Conservation (phyloP, 208 protist genomes). For the Zelonia costaricensis region DNA sequence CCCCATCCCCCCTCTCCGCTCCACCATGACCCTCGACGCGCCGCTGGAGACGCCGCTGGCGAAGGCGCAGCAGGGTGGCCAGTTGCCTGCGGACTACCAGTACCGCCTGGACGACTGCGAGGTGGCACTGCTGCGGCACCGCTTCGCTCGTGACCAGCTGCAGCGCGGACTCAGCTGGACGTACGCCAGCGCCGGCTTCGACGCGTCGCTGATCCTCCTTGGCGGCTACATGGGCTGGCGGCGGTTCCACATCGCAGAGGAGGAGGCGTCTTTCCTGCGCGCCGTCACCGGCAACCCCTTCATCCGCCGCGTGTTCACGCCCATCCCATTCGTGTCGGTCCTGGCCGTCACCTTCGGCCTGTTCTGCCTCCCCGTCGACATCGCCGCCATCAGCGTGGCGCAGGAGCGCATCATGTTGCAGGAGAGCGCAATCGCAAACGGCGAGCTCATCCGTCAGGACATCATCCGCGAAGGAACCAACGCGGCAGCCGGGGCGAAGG, state of each 20-base stretch:
- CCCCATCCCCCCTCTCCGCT: neutral
- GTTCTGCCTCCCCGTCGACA: conserved; percentile 32
- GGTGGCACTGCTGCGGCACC: conserved; percentile 19
- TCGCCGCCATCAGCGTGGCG: conserved; percentile 20
- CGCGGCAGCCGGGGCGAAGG: neutral
- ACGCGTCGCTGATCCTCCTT: conserved; percentile 4
- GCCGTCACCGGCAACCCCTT: conserved; percentile 32
- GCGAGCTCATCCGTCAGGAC: conserved; percentile 11
- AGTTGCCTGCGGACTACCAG: conserved; percentile 26
- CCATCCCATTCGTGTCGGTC: conserved; percentile 34
- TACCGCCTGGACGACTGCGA: conserved; percentile 35
- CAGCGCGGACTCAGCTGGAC: conserved; percentile 16
- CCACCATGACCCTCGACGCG: neutral
- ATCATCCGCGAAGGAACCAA: conserved; percentile 13
- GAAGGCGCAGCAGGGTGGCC: conserved; percentile 2
- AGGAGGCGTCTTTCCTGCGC: conserved; percentile 32
- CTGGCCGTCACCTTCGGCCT: conserved; percentile 27
- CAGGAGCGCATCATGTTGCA: conserved; percentile 27
- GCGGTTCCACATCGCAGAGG: conserved; percentile 20
- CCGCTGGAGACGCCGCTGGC: neutral
- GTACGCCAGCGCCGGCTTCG: conserved; percentile 11
- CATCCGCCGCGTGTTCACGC: conserved; percentile 38
- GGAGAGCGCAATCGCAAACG: conserved; percentile 17
- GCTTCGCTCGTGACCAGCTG: conserved; percentile 21
- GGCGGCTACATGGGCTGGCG: conserved; percentile 10